phyloP scores from a whole-genome alignment of 169 alveolate species.

The Plasmodium sp. region DNA sequence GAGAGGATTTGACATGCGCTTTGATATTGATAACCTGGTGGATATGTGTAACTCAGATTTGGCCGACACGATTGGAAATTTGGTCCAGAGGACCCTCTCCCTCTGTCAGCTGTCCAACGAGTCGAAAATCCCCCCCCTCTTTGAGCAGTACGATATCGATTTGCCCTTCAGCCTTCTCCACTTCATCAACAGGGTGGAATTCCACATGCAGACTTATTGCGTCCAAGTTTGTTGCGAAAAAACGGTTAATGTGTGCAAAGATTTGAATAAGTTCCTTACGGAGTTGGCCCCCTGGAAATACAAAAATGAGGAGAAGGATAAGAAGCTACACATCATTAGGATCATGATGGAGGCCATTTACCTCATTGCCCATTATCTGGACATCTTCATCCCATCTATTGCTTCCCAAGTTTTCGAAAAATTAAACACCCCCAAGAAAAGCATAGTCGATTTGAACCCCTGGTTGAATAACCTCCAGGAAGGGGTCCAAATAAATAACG shows the following conservation, averaged over 20 bases:
- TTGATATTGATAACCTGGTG: constrained; percentile 80
- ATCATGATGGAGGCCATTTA: constrained; percentile 91
- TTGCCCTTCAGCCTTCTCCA: constrained; percentile 85
- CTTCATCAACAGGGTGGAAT: constrained; percentile 75
- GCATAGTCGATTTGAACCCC: constrained; percentile 75
- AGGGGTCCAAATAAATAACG: constrained; percentile 45
- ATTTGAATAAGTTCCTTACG: constrained; percentile 89
- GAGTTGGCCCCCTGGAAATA: constrained; percentile 92
- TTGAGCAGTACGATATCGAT: constrained; percentile 65
- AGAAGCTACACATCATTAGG: constrained; percentile 86
- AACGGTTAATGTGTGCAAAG: constrained; percentile 85
- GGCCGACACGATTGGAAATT: constrained; percentile 89
- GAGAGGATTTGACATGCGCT: constrained; percentile 85
- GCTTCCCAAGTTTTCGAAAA: constrained; percentile 84
- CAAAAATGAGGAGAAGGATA: constrained; percentile 69
- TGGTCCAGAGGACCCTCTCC: constrained; percentile 85
- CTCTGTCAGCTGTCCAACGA: constrained; percentile 81
- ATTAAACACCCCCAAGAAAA: constrained; percentile 81
- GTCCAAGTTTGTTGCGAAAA: constrained; percentile 84
- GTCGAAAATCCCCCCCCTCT: constrained; percentile 82
- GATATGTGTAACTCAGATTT: constrained; percentile 88
- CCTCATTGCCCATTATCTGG: constrained; percentile 88
- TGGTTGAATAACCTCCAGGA: constrained; percentile 78
- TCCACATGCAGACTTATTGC: constrained; percentile 68
- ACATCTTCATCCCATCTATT: constrained; percentile 90